phyloP scores from a whole-genome alignment of 495 filamentous ascomycete species.

The Penicillium samsonianum region DNA sequence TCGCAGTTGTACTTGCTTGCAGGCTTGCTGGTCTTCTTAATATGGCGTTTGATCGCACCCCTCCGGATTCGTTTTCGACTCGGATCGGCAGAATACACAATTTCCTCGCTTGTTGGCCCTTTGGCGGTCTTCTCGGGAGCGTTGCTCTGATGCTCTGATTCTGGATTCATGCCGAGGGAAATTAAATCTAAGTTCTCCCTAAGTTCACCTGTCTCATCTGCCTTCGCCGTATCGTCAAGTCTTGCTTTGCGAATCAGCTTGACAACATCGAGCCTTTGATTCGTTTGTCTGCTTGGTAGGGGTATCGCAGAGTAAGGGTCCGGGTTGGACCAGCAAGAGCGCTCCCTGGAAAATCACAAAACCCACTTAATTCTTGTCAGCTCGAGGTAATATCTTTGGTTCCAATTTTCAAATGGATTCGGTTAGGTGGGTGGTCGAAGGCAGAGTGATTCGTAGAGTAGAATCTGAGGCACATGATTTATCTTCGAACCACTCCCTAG shows the following conservation, averaged over 20 bases:
- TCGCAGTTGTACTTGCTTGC: slow-evolving; percentile 38
- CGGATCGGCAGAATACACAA: slow-evolving; percentile 39
- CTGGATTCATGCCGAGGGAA: slow-evolving; percentile 67
- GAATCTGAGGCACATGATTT: too few species aligned
- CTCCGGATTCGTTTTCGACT: slow-evolving; percentile 70
- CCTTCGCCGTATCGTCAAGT: slow-evolving; percentile 43
- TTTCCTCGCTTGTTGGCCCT: slow-evolving; percentile 22
- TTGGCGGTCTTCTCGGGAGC: slow-evolving; percentile 41
- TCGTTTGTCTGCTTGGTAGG: slow-evolving; percentile 60
- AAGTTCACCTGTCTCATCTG: slow-evolving; percentile 54
- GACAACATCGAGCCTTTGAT: slow-evolving; percentile 80
- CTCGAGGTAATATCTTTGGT: too few species aligned
- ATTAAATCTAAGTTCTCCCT: slow-evolving; percentile 78
- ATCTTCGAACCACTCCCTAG: too few species aligned
- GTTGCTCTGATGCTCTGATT: slow-evolving; percentile 30
- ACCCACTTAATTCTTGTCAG: too few species aligned
- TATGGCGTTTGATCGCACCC: slow-evolving; percentile 60
- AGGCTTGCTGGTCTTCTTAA: slow-evolving; percentile 46
- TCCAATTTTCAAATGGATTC: too few species aligned
- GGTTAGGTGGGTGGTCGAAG: too few species aligned
- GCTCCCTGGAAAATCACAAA: too few species aligned
- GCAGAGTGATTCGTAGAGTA: too few species aligned
- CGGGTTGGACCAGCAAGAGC: slow-evolving; percentile 76
- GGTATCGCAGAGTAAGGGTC: slow-evolving; percentile 86
- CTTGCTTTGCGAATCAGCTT: slow-evolving; percentile 85